Conservation (phyloP, 2,329 filamentous ascomycete genomes). For the Ceratocystis cacaofunesta region DNA sequence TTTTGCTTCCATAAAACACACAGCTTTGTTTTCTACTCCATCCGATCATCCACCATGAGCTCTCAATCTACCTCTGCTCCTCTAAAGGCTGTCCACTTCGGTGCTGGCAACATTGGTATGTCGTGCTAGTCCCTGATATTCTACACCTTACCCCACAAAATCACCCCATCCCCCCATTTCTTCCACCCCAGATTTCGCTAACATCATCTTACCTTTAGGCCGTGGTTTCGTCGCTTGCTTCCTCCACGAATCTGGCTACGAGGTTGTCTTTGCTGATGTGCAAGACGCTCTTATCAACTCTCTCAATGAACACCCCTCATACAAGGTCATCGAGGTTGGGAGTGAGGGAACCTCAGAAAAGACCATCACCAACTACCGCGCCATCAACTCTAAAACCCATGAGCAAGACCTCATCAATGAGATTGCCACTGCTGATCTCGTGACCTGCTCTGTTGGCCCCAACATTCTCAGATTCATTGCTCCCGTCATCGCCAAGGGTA, state of each 20-base stretch:
- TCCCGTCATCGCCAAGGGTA: slow-evolving; percentile 85
- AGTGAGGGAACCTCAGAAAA: slow-evolving; percentile 65
- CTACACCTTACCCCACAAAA: neutral
- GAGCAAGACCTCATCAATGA: slow-evolving; percentile 69
- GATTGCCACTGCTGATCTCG: slow-evolving; percentile 73
- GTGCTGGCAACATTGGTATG: slow-evolving; percentile 68
- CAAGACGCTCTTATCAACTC: slow-evolving; percentile 66
- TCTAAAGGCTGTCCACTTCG: slow-evolving; percentile 65
- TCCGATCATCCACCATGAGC: slow-evolving; percentile 14
- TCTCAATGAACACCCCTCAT: slow-evolving; percentile 60
- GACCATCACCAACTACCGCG: slow-evolving; percentile 86
- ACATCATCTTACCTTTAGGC: slow-evolving; percentile 24
- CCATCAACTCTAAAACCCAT: slow-evolving; percentile 85
- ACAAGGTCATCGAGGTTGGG: slow-evolving; percentile 88
- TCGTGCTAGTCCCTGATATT: slow-evolving; percentile 7
- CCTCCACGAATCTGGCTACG: slow-evolving; percentile 85
- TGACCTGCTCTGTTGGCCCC: slow-evolving; percentile 94
- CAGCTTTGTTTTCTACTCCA: slow-evolving; percentile 14
- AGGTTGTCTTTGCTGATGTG: slow-evolving; percentile 94
- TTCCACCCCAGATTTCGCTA: slow-evolving; percentile 3
- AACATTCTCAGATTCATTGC: slow-evolving; percentile 95
- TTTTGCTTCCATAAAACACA: neutral
- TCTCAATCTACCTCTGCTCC: slow-evolving; percentile 25
- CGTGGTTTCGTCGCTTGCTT: slow-evolving; percentile 82
- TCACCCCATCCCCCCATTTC: no score